Evolutionary conservation across 805 yeast species (phyloP).

Genomic region (Teunomyces lycoperdinae): DNA sequence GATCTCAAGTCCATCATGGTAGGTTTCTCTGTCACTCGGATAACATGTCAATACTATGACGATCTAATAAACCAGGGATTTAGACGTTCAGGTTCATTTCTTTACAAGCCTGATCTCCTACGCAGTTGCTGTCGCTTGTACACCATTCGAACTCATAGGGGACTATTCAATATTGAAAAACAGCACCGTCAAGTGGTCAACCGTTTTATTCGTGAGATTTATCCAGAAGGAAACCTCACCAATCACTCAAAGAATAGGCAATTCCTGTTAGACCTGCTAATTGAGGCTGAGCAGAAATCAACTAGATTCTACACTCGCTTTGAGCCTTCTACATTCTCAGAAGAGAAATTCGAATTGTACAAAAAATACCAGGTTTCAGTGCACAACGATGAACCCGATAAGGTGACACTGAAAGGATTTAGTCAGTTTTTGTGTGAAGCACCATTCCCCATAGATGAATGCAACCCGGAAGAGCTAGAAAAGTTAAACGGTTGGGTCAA

Average conservation of each 20-base stretch:
- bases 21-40: conserved; percentile 41
- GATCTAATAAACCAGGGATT: conserved; percentile 67
- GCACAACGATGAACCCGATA: conserved; percentile 58
- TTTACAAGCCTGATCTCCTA: conserved; percentile 63
- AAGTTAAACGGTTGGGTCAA: conserved; percentile 40
- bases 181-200: conserved; percentile 67
- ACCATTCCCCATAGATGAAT: conserved; percentile 48
- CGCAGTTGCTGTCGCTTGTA: conserved; percentile 77
- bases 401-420: conserved; percentile 49
- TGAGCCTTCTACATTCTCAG: conserved; percentile 50
- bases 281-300: conserved; percentile 38
- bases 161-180: conserved; percentile 49
- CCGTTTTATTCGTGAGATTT: conserved; percentile 48
- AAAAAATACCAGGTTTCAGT: conserved; percentile 67
- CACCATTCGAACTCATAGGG: conserved; percentile 65
- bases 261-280: conserved; percentile 30
- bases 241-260: conserved; percentile 10
- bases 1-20: conserved; percentile 21
- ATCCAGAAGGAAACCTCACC: conserved; percentile 10
- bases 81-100: conserved; percentile 71
- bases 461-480: conserved; percentile 33
- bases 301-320: conserved; percentile 41
- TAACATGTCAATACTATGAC: conserved; percentile 58
- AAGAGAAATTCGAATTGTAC: conserved; percentile 62
- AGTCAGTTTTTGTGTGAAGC: conserved; percentile 63